phyloP scores from a whole-genome alignment of 2,329 filamentous ascomycete species.

The Aspergillus sergii region DNA sequence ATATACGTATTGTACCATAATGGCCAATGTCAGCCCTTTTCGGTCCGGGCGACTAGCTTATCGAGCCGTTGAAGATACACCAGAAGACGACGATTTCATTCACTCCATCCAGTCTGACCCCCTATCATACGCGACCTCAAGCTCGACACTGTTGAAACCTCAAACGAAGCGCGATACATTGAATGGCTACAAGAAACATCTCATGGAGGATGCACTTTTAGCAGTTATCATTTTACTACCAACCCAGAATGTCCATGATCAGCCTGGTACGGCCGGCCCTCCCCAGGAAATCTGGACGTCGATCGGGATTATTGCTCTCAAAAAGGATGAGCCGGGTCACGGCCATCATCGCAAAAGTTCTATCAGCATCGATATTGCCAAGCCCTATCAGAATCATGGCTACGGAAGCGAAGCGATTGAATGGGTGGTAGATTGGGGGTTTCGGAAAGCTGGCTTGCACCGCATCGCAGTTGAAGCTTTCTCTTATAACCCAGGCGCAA shows the following conservation, averaged over 20 bases:
- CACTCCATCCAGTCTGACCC: not conserved
- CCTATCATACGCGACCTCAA: not conserved
- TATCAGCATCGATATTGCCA: slow-evolving; percentile 7
- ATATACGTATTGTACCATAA: not conserved
- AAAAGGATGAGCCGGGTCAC: not conserved
- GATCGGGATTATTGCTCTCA: not conserved
- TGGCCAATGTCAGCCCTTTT: slow-evolving; percentile 1
- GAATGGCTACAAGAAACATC: not conserved
- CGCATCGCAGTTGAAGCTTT: slow-evolving; percentile 10
- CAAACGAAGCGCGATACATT: not conserved
- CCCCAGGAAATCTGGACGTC: not conserved
- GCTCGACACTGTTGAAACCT: not conserved
- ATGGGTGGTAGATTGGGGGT: slow-evolving; percentile 19
- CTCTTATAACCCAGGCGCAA: slow-evolving; percentile 11
- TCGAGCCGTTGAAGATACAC: slow-evolving; percentile 15
- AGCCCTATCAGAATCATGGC: slow-evolving; percentile 5
- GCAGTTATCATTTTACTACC: not conserved
- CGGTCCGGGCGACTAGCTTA: slow-evolving; percentile 15
- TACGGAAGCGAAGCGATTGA: slow-evolving; percentile 19
- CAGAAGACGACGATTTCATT: slow-evolving; percentile 17
- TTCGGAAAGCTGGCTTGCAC: slow-evolving; percentile 12
- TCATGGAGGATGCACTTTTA: not conserved
- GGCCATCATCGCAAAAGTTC: slow-evolving; percentile 7
- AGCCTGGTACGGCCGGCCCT: not conserved
- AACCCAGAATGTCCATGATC: not conserved